Percentiles rank a stretch among this genome's conserved stretches.
Conservation (phyloP, 208 protist species). For the Crithidia sp. region DNA sequence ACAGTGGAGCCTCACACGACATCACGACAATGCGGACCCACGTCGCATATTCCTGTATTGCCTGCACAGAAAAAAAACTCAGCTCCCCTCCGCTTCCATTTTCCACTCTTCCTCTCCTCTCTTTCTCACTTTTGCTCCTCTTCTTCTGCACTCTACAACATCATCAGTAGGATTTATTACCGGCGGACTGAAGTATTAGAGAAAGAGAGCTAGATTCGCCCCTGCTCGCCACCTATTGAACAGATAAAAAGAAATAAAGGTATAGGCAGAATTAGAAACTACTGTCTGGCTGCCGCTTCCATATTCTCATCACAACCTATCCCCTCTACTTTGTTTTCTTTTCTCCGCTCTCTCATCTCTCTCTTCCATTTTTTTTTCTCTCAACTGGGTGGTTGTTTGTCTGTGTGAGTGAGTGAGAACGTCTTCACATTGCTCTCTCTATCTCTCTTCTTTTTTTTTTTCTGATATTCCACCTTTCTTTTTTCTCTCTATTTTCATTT, state of each 20-base stretch:
- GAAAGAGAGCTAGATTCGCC: no score
- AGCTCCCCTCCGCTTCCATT: background rate
- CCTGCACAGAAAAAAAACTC: background rate
- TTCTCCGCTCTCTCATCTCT: background rate
- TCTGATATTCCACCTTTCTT: background rate
- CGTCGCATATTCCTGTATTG: background rate
- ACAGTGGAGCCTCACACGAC: no score
- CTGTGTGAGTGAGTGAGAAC: no score
- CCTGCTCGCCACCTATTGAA: no score
- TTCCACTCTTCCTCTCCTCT: background rate
- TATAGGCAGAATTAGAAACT: no score
- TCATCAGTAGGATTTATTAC: no score
- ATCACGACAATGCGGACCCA: no score
- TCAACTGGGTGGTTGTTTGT: no score
- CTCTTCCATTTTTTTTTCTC: no score
- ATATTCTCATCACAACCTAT: conserved; percentile 5
- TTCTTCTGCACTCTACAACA: background rate
- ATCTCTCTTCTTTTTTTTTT: background rate
- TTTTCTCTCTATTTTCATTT: background rate
- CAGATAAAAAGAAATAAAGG: no score
- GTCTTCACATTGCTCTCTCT: no score
- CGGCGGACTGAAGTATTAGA: no score
- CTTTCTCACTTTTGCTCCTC: background rate
- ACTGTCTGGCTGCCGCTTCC: background rate
- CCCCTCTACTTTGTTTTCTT: conserved; percentile 12